Evolutionary conservation across 2,329 filamentous ascomycete species (phyloP), one percentile per base, ranked within the genome.

Genomic region (Pseudogymnoascus sp.): DNA sequence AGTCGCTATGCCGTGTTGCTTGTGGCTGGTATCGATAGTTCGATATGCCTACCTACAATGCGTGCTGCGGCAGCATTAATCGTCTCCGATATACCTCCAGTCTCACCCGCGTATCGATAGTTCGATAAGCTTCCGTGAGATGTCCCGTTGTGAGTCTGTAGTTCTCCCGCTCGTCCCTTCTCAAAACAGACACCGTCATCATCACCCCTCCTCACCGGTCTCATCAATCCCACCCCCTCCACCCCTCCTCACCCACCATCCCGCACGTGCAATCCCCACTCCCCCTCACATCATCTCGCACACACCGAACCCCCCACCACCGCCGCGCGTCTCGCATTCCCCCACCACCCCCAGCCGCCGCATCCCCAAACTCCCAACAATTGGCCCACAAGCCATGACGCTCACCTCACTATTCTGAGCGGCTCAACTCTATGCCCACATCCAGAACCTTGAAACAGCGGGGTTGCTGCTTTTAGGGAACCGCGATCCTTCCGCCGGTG

Each of bases 271-370:
- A 53, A 53, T 6, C 46, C 46, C 26, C 46, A 53, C 46, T 53
- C 46, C 46, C 24, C 46, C 46, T 53, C 46, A 53, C 26, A 53
- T 53, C 46, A 53, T 53, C 46, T 53, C 46, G 46, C 46, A 53
- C 46, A 53, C 46, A 53, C 46, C 46, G 46, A 53, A 53, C 26
- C 24, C 46, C 46, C 46, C 46, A 53, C 43, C 43, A 50, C 19
- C 46, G 46, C 46, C 46, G 46, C 46, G 46, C 43, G 43, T 50
- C 43, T 28, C 43, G 22, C 43, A 1, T 28, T 1, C 24, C 43
- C 24, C 22, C 22, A 6, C 14, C 14, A 8, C 19, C 24, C 11
- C 46, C 26, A 53, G 26, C 46, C 46, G 46, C 46, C 46, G 14
- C 14, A 24, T 31, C 14, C 8, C 4, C 46, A 53, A 31, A 28